Conservation (phyloP, 139 green algal species). For the Auxenochlorella pyrenoidosa region DNA sequence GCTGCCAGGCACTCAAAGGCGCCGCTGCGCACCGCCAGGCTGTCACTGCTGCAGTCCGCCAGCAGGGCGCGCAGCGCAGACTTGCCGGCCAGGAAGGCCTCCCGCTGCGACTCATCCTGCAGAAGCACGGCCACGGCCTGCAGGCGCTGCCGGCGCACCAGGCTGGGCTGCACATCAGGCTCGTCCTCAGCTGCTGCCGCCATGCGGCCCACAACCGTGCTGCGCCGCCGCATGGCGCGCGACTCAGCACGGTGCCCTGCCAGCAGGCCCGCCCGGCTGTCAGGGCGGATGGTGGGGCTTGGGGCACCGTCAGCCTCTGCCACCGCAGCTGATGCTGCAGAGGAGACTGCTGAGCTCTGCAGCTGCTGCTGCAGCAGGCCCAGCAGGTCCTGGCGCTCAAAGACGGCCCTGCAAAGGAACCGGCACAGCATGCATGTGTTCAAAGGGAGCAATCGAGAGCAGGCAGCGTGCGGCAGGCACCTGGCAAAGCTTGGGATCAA, state of each 20-base stretch:
- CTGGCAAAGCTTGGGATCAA: neutral
- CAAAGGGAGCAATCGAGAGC: neutral
- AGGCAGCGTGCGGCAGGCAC: neutral
- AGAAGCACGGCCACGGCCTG: conserved; percentile 29
- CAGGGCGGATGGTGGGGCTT: neutral
- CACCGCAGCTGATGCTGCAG: neutral
- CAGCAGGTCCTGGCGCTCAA: conserved; percentile 19
- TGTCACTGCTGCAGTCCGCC: neutral
- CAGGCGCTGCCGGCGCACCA: conserved; percentile 23
- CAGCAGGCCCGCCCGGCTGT: neutral
- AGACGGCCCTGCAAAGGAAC: neutral
- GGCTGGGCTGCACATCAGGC: neutral
- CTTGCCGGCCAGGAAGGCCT: neutral
- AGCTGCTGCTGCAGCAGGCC: conserved; percentile 15
- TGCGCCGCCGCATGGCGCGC: conserved; percentile 1
- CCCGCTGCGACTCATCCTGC: conserved; percentile 32
- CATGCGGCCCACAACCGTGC: neutral
- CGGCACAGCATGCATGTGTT: neutral
- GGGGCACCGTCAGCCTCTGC: neutral
- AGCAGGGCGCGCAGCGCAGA: conserved; percentile 16
- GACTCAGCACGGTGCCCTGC: neutral
- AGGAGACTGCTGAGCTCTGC: neutral
- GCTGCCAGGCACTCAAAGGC: conserved; percentile 43
- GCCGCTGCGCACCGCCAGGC: conserved; percentile 30
- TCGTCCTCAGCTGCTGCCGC: neutral